These are phyloP conservation scores for Xylariaceae sp. DNA, from an alignment of 2,329 filamentous ascomycete species.

Conservation along the genomic window DNA sequence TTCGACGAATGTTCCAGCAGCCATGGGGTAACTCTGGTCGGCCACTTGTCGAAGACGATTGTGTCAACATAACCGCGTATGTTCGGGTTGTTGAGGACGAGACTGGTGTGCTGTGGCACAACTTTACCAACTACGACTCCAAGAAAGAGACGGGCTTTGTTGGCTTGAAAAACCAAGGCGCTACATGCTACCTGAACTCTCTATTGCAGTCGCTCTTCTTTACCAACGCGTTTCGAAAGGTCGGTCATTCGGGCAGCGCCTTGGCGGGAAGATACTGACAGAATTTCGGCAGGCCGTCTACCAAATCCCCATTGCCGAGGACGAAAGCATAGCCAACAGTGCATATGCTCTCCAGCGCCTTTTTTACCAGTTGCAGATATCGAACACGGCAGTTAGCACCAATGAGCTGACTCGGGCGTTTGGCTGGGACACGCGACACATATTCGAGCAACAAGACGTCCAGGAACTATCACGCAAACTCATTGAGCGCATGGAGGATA, in stretches of 20 bases:
- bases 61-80: conserved; percentile 76
- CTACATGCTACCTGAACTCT: conserved; percentile 84
- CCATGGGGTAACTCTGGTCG: conserved; percentile 65
- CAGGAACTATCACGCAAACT: conserved; percentile 94
- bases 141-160: conserved; percentile 98
- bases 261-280: too few species aligned
- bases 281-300: conserved; percentile 96
- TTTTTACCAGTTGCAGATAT: conserved; percentile 92
- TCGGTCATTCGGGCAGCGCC: conserved; percentile 33
- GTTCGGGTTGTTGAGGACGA: conserved; percentile 79
- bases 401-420: conserved; percentile 94
- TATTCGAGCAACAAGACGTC: conserved; percentile 98
- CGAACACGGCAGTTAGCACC: conserved; percentile 75
- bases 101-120: conserved; percentile 85
- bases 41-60: conserved; percentile 71
- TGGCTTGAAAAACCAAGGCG: conserved; percentile 92
- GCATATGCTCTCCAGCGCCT: conserved; percentile 90
- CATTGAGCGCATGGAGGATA: conserved; percentile 95
- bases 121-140: conserved; percentile 93
- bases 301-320: conserved; percentile 86
- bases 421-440: conserved; percentile 95
- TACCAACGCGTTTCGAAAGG: conserved; percentile 90
- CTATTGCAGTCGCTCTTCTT: conserved; percentile 80
- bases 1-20: conserved; percentile 75
- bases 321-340: conserved; percentile 76